Conservation (phyloP, 2,329 filamentous ascomycete species). For the Penicillium sp. region DNA sequence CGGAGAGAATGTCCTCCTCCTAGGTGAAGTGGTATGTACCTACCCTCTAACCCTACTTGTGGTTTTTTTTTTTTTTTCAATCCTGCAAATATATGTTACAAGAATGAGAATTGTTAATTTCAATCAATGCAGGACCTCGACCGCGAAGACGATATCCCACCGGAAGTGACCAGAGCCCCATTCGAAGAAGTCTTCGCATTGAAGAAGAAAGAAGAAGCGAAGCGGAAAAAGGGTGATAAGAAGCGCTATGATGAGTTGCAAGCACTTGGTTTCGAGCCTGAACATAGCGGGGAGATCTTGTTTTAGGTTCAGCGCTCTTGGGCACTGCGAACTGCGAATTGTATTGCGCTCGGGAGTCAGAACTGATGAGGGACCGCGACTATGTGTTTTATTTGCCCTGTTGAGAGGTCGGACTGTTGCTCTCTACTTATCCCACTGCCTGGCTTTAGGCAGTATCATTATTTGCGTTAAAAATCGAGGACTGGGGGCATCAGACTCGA, state of each 20-base stretch:
- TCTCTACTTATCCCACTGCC: too few relatives aligned
- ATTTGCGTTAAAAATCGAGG: too few relatives aligned
- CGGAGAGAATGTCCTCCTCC: conserved; percentile 92
- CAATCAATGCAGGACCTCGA: conserved; percentile 65
- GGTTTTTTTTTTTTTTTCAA: too few relatives aligned
- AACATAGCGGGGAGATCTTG: conserved; percentile 72
- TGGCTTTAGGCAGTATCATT: too few relatives aligned
- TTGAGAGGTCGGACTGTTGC: too few relatives aligned
- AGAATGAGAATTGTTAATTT: background rate
- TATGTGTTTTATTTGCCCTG: too few relatives aligned
- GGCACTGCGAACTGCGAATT: too few relatives aligned
- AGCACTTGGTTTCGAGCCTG: conserved; percentile 80
- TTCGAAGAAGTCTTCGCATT: conserved; percentile 67
- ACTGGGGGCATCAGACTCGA: too few relatives aligned
- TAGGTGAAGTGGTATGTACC: conserved; percentile 73
- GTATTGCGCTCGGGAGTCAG: background rate
- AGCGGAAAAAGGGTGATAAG: conserved; percentile 71
- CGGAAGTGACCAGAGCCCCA: conserved; percentile 63
- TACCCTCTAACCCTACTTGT: background rate
- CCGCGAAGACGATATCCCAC: conserved; percentile 81
- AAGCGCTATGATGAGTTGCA: conserved; percentile 65
- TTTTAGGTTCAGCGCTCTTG: conserved; percentile 47
- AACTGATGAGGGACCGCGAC: background rate
- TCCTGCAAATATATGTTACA: too few relatives aligned
- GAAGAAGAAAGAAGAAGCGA: conserved; percentile 66